phyloP scores from a whole-genome alignment of 495 filamentous ascomycete species.

The Filosporella fistucella region DNA sequence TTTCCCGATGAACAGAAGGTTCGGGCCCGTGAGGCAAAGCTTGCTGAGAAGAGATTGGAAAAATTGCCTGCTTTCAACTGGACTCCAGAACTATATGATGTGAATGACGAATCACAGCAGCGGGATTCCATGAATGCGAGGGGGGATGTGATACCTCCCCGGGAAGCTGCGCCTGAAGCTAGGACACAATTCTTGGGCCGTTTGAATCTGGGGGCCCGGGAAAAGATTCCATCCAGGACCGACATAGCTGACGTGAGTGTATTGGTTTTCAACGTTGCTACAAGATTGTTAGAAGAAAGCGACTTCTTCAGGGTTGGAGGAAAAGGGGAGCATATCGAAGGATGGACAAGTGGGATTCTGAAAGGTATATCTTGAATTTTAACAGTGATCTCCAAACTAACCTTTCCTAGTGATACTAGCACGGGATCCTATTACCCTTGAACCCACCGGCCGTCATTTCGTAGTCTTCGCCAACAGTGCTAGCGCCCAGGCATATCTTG shows the following conservation, averaged over 20 bases:
- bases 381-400: too few relatives aligned
- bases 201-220: too few relatives aligned
- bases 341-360: constrained; percentile 50
- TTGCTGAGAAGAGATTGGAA: constrained; percentile 9
- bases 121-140: constrained; percentile 1
- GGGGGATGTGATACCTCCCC: constrained; percentile 1
- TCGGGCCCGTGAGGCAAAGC: background rate
- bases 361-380: constrained; percentile 23
- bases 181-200: too few relatives aligned
- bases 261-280: too few relatives aligned
- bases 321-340: constrained; percentile 57
- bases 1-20: constrained; percentile 47
- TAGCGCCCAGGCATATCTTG: constrained; percentile 51
- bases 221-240: too few relatives aligned
- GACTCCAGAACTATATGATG: constrained; percentile 4
- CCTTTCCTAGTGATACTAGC: constrained; percentile 23
- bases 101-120: background rate
- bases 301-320: constrained; percentile 60
- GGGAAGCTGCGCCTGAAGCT: background rate
- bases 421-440: constrained; percentile 48
- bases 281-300: constrained; percentile 49
- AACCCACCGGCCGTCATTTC: constrained; percentile 51
- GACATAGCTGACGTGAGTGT: too few relatives aligned
- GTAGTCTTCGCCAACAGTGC: constrained; percentile 53
- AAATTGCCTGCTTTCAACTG: constrained; percentile 20